Percentiles rank a stretch among this genome's conserved stretches.
phyloP scores from a whole-genome alignment of 2,329 filamentous ascomycete species.

The Pleurostoma richardsiae region DNA sequence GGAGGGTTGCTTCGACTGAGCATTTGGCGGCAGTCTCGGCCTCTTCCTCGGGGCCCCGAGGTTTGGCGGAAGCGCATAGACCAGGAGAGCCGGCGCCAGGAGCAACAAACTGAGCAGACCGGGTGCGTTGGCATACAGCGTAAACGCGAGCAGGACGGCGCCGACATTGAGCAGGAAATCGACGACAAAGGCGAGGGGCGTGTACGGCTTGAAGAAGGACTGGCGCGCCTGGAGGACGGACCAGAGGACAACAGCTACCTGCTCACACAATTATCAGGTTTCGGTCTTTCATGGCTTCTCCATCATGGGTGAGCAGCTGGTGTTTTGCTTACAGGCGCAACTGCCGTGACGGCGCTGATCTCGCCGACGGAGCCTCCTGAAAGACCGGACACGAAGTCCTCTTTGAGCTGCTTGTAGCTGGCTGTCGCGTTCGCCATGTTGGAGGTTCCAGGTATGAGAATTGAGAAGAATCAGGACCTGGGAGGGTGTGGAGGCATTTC shows the following conservation, averaged over 20 bases:
- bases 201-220: slow-evolving; percentile 77
- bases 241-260: slow-evolving; percentile 84
- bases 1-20: slow-evolving; percentile 25
- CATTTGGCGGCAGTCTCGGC: slow-evolving; percentile 39
- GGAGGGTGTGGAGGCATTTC: slow-evolving; percentile 3
- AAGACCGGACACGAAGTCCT: slow-evolving; percentile 91
- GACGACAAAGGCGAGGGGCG: slow-evolving; percentile 59
- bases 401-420: slow-evolving; percentile 87
- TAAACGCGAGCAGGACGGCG: slow-evolving; percentile 77
- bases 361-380: slow-evolving; percentile 78
- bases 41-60: slow-evolving; percentile 40
- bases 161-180: slow-evolving; percentile 88
- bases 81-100: slow-evolving; percentile 61
- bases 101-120: slow-evolving; percentile 71
- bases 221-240: slow-evolving; percentile 80
- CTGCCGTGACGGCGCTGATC: slow-evolving; percentile 79
- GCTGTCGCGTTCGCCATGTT: slow-evolving; percentile 28
- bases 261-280: slow-evolving; percentile 7
- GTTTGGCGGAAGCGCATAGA: slow-evolving; percentile 48
- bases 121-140: slow-evolving; percentile 73
- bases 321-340: slow-evolving; percentile 65
- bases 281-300: slow-evolving; percentile 14
- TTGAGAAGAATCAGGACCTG: not conserved
- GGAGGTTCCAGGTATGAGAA: not conserved
- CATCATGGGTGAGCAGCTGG: slow-evolving; percentile 1